A percentile compares a stretch with the other conserved stretches of the same genome.
These are phyloP conservation scores for Nigrograna mackinnonii DNA, from an alignment of 2,329 filamentous ascomycete species.

Conservation along the genomic window DNA sequence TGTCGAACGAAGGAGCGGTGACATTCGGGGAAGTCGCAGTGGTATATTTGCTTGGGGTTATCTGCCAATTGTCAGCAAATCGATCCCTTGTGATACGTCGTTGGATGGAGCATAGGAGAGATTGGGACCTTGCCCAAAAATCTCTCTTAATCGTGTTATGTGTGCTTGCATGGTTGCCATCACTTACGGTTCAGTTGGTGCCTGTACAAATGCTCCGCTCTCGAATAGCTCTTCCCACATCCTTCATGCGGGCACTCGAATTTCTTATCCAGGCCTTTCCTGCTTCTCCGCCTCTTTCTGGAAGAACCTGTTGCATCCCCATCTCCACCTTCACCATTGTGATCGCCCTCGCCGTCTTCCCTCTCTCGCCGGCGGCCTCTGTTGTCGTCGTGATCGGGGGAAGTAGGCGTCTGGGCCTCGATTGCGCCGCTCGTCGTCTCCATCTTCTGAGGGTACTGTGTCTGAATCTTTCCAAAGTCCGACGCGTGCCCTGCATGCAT, in stretches of 20 bases:
- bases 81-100: too few species aligned
- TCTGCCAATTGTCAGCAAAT: conserved; percentile 57
- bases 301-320: conserved; percentile 34
- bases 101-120: too few species aligned
- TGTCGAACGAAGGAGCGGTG: conserved; percentile 89
- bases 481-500: conserved; percentile 41
- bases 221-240: conserved; percentile 94
- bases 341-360: conserved; percentile 33
- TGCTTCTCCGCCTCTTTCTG: conserved; percentile 68
- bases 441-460: conserved; percentile 39
- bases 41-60: conserved; percentile 91
- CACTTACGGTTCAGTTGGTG: conserved; percentile 89
- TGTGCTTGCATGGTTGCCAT: not conserved
- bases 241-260: conserved; percentile 74
- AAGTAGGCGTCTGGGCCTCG: conserved; percentile 36
- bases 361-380: conserved; percentile 43
- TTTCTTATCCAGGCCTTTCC: conserved; percentile 78
- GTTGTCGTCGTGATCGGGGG: conserved; percentile 35
- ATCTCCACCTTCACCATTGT: conserved; percentile 27
- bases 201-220: conserved; percentile 94
- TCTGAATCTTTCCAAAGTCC: conserved; percentile 37
- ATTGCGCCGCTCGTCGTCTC: conserved; percentile 27
- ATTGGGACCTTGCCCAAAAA: too few species aligned
- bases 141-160: too few species aligned
- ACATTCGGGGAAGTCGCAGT: conserved; percentile 91